Evolutionary conservation across 306 rosid genomes (phyloP), one percentile per base, ranked within the genome.

Genomic region (Sicyos baderoa): DNA sequence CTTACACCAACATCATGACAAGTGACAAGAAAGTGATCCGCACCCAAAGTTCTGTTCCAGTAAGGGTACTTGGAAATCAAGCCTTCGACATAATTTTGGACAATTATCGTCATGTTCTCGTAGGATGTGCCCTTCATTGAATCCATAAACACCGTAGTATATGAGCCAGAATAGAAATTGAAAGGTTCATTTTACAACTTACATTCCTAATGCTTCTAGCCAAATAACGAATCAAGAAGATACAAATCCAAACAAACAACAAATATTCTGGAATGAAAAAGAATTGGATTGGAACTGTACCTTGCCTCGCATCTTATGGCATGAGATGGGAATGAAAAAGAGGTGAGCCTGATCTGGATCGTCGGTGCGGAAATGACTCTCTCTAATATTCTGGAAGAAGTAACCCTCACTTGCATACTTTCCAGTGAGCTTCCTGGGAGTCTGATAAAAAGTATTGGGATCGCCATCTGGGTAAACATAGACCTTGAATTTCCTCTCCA

Each of bases 1-100:
- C 99, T 86, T 53, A 88, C 99, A 73, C 99, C 99, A 64, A 93
- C 97, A 84, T 93, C 97, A 80, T 89, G 99, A 81, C 99, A 90
- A 72, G 99, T 88, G 80, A 93, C 97, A 73, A 93, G 90, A 74
- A 93, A 85, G 59, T 93, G 99, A 82, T 93, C 99, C 16, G 94
- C 90, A 22, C 99, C 99, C 86, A 93, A 80, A 70, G 99, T 93
- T 83, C 94, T 78, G 78, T 93, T 93, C 99, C 99, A 93, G 84
- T 93, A 93, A 64, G 99, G 99, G 85, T 90, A 93, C 82, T 93
- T 93, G 83, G 82, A 67, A 21, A 90, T 93, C 79, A 93, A 86
- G 78, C 90, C 37, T 76, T 86, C 94, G 82, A 93, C 90, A 63
- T 93, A 93, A 75, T 86, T 80, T 78, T 81, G 94, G 66, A 90